Conservation (phyloP, 176 grass and related monocot genomes). For the Zea luxurians region DNA sequence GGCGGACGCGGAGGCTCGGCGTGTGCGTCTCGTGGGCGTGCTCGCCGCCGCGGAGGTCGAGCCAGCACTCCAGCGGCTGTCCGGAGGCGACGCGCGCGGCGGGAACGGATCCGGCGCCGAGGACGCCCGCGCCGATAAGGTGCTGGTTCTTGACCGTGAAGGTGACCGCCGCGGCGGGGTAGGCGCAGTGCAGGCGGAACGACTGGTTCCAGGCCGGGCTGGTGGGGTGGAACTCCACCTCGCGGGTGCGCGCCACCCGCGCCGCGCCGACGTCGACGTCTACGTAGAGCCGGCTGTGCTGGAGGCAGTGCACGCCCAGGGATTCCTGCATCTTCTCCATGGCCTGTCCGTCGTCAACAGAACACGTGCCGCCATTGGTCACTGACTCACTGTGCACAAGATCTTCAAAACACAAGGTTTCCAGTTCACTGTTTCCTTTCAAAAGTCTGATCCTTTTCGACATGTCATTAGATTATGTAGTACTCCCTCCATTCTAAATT, state of each 20-base stretch:
- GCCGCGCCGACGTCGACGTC: conserved; percentile 70
- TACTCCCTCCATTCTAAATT: too few species aligned
- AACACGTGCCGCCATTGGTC: background rate
- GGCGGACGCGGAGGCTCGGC: conserved; percentile 48
- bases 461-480: background rate
- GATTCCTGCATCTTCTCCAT: conserved; percentile 55
- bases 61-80: conserved; percentile 41
- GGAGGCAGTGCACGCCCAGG: conserved; percentile 41
- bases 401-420: background rate
- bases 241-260: conserved; percentile 64
- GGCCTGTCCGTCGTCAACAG: conserved; percentile 27
- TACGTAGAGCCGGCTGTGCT: conserved; percentile 60
- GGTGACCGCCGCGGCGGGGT: conserved; percentile 40
- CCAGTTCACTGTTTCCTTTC: background rate
- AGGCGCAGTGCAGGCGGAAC: conserved; percentile 74
- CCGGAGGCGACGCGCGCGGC: conserved; percentile 40
- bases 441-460: background rate
- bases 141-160: conserved; percentile 76
- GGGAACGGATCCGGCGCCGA: conserved; percentile 53
- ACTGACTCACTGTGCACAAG: background rate
- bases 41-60: conserved; percentile 59
- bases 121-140: conserved; percentile 45
- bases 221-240: conserved; percentile 62
- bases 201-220: conserved; percentile 80
- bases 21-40: conserved; percentile 39